phyloP scores from a whole-genome alignment of 23 red algal genomes.

The Agarophyton chilense region DNA sequence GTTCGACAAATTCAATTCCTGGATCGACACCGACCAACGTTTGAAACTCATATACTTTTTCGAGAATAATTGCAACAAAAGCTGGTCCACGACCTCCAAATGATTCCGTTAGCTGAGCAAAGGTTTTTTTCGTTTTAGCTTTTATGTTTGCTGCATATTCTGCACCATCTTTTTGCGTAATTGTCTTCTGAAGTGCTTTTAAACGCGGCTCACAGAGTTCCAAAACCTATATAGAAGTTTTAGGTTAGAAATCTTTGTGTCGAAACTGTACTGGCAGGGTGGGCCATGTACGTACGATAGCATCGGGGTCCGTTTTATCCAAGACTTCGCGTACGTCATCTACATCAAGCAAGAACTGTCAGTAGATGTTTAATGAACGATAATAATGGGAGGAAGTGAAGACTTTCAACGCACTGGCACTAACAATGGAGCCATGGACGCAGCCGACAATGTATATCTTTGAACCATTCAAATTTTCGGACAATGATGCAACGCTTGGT shows the following conservation, averaged over 20 bases:
- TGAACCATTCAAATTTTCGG: background rate
- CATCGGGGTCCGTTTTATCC: constrained; percentile 10
- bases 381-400: background rate
- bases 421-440: constrained; percentile 42
- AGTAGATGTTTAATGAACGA: background rate
- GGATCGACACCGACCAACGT: constrained; percentile 17
- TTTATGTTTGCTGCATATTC: background rate
- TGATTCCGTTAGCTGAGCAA: background rate
- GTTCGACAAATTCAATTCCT: constrained; percentile 23
- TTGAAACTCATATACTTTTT: constrained; percentile 40
- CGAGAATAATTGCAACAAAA: constrained; percentile 13
- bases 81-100: constrained; percentile 24
- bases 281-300: background rate
- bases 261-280: background rate
- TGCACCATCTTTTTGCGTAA: background rate
- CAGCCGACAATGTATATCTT: constrained; percentile 37
- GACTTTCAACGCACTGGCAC: background rate
- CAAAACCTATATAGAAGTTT: constrained; percentile 5
- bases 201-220: constrained; percentile 42
- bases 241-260: background rate
- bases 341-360: background rate
- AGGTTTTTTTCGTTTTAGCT: background rate
- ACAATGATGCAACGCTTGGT: background rate
- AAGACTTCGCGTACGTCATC: constrained; percentile 26
- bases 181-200: constrained; percentile 21